phyloP scores from a whole-genome alignment of 192 early-diverging fungal species.

The Mortierella alpina region DNA sequence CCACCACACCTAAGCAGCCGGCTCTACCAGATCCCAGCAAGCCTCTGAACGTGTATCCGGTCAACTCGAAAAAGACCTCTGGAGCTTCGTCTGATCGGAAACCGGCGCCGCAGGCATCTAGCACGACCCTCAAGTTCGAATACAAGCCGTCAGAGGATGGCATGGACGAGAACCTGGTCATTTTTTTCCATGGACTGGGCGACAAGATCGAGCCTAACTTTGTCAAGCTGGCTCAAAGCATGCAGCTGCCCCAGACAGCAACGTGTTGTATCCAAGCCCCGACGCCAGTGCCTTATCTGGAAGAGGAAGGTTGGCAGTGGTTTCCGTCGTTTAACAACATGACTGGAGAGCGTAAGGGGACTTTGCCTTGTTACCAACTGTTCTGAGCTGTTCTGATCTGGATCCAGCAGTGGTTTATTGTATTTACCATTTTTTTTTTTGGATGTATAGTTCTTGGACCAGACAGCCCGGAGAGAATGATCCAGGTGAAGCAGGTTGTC shows the following conservation, averaged over 20 bases:
- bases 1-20: background rate
- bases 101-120: slow-evolving; percentile 3
- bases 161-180: slow-evolving; percentile 71
- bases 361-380: background rate
- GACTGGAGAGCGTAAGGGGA: slow-evolving; percentile 61
- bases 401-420: background rate
- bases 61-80: slow-evolving; percentile 2
- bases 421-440: background rate
- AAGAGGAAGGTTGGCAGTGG: slow-evolving; percentile 72
- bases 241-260: slow-evolving; percentile 77
- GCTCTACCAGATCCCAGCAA: slow-evolving; percentile 33
- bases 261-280: slow-evolving; percentile 70
- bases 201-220: slow-evolving; percentile 71
- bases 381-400: background rate
- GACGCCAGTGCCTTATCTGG: slow-evolving; percentile 68
- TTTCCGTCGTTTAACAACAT: slow-evolving; percentile 69
- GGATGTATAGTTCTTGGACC: slow-evolving; percentile 49
- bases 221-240: slow-evolving; percentile 63
- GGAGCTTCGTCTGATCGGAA: slow-evolving; percentile 1
- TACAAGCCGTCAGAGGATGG: slow-evolving; percentile 61
- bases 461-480: slow-evolving; percentile 49
- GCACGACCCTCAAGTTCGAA: slow-evolving; percentile 54
- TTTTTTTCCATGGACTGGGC: slow-evolving; percentile 82
- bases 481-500: slow-evolving; percentile 58
- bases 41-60: slow-evolving; percentile 4